phyloP scores from a whole-genome alignment of 805 yeast species.

The Sugiyamaella valdiviana region DNA sequence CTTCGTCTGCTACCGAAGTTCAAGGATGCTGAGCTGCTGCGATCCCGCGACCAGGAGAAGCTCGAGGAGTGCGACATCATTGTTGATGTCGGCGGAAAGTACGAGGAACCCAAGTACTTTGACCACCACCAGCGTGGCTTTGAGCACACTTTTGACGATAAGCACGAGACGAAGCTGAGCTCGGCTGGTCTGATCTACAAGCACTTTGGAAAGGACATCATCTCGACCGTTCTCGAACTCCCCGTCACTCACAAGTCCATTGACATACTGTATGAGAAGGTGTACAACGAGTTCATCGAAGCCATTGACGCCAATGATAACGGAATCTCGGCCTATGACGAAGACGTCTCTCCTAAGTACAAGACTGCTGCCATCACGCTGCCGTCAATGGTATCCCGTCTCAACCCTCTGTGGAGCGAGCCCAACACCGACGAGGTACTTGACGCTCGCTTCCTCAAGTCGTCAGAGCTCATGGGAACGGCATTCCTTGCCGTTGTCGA shows the following conservation, averaged over 20 bases:
- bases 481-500: slow-evolving; percentile 64
- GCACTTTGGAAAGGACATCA: slow-evolving; percentile 38
- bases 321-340: slow-evolving; percentile 70
- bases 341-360: slow-evolving; percentile 55
- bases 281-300: slow-evolving; percentile 85
- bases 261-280: slow-evolving; percentile 60
- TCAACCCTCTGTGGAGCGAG: slow-evolving; percentile 83
- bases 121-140: slow-evolving; percentile 98
- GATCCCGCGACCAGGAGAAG: slow-evolving; percentile 76
- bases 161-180: slow-evolving; percentile 70
- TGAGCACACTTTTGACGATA: slow-evolving; percentile 58
- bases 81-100: slow-evolving; percentile 90
- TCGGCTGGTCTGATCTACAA: slow-evolving; percentile 93
- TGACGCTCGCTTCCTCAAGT: slow-evolving; percentile 61
- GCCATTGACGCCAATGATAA: slow-evolving; percentile 95
- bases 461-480: slow-evolving; percentile 76
- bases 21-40: slow-evolving; percentile 57
- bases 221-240: slow-evolving; percentile 42
- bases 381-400: slow-evolving; percentile 67
- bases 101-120: slow-evolving; percentile 77
- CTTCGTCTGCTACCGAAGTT: slow-evolving; percentile 65
- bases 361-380: slow-evolving; percentile 67
- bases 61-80: slow-evolving; percentile 89
- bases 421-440: slow-evolving; percentile 54
- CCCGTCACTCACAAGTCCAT: slow-evolving; percentile 38